A percentile compares a stretch with the other conserved stretches of the same genome.
These are phyloP conservation scores for Lactuca saligna DNA, from an alignment of 129 eudicot species.

Conservation along the genomic window DNA sequence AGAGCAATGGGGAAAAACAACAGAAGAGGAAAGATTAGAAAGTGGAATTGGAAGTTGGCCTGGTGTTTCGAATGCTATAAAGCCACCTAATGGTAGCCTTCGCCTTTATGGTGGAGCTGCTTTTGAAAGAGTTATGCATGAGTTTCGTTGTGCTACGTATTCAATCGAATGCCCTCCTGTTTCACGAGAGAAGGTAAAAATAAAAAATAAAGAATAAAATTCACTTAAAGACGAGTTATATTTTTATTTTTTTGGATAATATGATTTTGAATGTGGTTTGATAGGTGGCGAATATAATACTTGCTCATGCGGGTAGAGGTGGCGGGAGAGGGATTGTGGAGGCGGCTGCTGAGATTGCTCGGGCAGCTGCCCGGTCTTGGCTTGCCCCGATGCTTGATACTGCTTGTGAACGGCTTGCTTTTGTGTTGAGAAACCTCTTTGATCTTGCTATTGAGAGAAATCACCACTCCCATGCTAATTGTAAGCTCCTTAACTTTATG, in stretches of 20 bases:
- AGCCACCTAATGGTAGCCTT: conserved; percentile 87
- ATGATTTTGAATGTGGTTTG: background rate
- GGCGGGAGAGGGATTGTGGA: conserved; percentile 79
- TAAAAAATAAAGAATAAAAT: conserved; percentile 59
- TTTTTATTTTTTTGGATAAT: background rate
- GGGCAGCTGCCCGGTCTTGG: conserved; percentile 93
- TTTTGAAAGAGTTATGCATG: conserved; percentile 93
- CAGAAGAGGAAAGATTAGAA: conserved; percentile 77
- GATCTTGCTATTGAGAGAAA: conserved; percentile 74
- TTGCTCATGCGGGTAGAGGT: conserved; percentile 94
- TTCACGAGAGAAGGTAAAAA: conserved; percentile 93
- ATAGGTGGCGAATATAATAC: conserved; percentile 88
- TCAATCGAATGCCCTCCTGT: conserved; percentile 91
- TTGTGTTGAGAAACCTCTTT: conserved; percentile 66
- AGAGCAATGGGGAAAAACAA: conserved; percentile 95
- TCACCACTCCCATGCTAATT: conserved; percentile 39
- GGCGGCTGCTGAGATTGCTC: conserved; percentile 97
- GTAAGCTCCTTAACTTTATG: conserved; percentile 36
- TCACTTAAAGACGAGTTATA: background rate
- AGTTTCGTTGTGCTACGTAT: conserved; percentile 92
- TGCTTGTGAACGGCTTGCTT: conserved; percentile 88
- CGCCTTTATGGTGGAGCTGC: conserved; percentile 99
- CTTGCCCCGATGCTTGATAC: conserved; percentile 92
- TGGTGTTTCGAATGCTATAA: conserved; percentile 60
- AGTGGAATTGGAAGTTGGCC: conserved; percentile 93